These are phyloP conservation scores for Yamadazyma songkhlaensis DNA, from an alignment of 1,139 yeast genomes.

Conservation along the genomic window DNA sequence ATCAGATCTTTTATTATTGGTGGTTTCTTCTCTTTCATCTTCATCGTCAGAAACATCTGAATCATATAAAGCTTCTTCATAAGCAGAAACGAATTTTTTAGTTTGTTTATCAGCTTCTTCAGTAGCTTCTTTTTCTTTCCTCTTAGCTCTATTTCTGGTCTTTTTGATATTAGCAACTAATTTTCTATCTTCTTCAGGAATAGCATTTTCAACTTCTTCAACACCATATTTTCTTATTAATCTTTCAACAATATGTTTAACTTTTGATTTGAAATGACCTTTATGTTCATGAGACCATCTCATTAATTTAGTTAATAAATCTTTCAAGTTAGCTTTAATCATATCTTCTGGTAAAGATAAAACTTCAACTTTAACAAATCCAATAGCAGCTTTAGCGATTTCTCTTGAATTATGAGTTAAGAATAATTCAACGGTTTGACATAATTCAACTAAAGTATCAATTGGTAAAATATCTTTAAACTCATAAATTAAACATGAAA, in stretches of 20 bases:
- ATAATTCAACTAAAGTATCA: constrained; percentile 64
- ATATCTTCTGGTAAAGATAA: constrained; percentile 79
- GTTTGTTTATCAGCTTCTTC: constrained; percentile 23
- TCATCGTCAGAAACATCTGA: constrained; percentile 54
- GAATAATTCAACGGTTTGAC: constrained; percentile 87
- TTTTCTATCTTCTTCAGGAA: constrained; percentile 86
- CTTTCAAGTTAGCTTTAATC: constrained; percentile 64
- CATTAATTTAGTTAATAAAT: constrained; percentile 68
- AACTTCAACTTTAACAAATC: constrained; percentile 90
- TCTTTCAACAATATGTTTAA: constrained; percentile 89
- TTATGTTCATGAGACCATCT: constrained; percentile 96
- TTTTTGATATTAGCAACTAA: constrained; percentile 83
- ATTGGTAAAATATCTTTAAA: constrained; percentile 63
- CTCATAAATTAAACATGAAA: constrained; percentile 84
- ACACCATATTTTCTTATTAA: constrained; percentile 85
- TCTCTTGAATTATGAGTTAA: constrained; percentile 89
- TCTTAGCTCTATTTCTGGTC: constrained; percentile 78
- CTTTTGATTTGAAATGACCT: constrained; percentile 89
- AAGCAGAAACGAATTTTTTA: constrained; percentile 71
- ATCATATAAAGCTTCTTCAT: constrained; percentile 73
- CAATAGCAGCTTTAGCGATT: constrained; percentile 90
- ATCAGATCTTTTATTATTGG: constrained; percentile 21
- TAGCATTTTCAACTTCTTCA: constrained; percentile 71
- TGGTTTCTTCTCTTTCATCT: constrained; percentile 25
- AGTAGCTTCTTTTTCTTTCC: constrained; percentile 50